Evolutionary conservation across 1,284 basidiomycete genomes (phyloP).

Genomic region (Hemileia vastatrix): DNA sequence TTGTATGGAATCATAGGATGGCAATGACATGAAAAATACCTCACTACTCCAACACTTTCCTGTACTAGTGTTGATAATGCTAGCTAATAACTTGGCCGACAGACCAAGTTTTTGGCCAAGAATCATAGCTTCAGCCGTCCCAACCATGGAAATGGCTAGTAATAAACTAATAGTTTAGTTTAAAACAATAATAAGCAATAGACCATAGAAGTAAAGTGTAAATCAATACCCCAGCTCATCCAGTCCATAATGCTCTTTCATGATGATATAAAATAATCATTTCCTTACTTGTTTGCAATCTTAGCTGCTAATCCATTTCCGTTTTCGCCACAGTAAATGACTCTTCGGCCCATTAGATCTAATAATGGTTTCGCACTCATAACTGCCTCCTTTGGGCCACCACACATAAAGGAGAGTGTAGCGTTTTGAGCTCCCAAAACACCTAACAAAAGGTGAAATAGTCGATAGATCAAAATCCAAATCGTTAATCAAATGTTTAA

Average conservation of each 20-base stretch:
- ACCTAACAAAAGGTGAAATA: conserved; percentile 47
- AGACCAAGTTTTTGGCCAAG: conserved; percentile 67
- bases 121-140: conserved; percentile 66
- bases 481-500: conserved; percentile 8
- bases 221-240: no score
- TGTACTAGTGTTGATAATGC: conserved; percentile 72
- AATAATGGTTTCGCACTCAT: conserved; percentile 53
- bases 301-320: conserved; percentile 77
- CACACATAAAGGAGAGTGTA: conserved; percentile 80
- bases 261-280: conserved; percentile 53
- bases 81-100: conserved; percentile 61
- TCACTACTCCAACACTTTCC: conserved; percentile 45
- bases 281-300: conserved; percentile 76
- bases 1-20: background rate
- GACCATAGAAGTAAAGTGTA: background rate
- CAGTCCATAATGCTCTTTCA: no score
- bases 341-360: conserved; percentile 61
- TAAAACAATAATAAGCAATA: background rate
- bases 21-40: background rate
- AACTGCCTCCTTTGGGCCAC: conserved; percentile 59
- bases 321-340: conserved; percentile 74
- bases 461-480: background rate
- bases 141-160: conserved; percentile 37
- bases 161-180: conserved; percentile 25
- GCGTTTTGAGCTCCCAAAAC: conserved; percentile 73